Conservation (phyloP, 805 yeast genomes). For the Naumovozyma baii region DNA sequence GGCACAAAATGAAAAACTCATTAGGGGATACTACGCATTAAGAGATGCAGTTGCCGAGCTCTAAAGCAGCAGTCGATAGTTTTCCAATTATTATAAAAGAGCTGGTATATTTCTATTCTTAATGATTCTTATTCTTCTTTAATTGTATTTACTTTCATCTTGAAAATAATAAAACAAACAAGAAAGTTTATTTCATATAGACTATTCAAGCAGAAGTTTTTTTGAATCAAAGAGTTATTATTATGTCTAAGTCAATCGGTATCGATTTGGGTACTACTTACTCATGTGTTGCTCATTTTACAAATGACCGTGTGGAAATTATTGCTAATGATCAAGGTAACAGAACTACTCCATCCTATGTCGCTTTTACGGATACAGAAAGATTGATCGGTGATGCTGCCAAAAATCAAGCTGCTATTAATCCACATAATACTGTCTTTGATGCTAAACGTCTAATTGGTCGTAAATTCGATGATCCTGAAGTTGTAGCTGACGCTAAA, state of each 20-base stretch:
- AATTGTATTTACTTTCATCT: background rate
- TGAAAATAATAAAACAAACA: background rate
- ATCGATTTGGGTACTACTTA: conserved; percentile 83
- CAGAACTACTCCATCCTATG: conserved; percentile 95
- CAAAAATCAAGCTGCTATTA: conserved; percentile 93
- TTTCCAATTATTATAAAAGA: background rate
- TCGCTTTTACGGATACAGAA: conserved; percentile 88
- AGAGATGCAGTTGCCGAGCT: too few relatives aligned
- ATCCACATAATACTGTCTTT: conserved; percentile 83
- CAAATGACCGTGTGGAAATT: conserved; percentile 87
- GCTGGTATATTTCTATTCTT: background rate
- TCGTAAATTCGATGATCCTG: conserved; percentile 71
- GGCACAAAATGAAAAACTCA: background rate
- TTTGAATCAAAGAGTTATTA: background rate
- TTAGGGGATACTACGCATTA: too few relatives aligned
- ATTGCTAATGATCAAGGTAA: conserved; percentile 98
- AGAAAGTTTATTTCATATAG: background rate
- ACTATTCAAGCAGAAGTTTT: background rate
- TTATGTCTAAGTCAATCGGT: conserved; percentile 51
- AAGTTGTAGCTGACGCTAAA: conserved; percentile 71
- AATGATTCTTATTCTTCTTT: background rate
- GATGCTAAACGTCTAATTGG: conserved; percentile 93
- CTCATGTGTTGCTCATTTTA: conserved; percentile 93
- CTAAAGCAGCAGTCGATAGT: too few relatives aligned
- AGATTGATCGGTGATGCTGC: conserved; percentile 95